Conservation (phyloP, 495 filamentous ascomycete genomes). For the Trichocladium uniseriatum region DNA sequence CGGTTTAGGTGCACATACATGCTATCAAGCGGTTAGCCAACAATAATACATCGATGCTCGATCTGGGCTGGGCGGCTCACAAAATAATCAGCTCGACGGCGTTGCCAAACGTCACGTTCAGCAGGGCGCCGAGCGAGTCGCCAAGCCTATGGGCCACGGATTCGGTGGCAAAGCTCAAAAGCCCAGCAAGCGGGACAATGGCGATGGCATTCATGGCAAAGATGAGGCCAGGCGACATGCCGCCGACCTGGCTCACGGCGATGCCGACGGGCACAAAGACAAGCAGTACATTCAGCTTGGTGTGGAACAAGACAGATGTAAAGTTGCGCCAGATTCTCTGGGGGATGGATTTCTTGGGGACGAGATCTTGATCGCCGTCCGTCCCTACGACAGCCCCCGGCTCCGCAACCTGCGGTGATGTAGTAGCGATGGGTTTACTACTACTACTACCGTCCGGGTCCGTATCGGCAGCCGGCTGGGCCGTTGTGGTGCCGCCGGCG, state of each 20-base stretch:
- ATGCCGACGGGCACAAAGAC: constrained; percentile 75
- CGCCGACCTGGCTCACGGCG: constrained; percentile 43
- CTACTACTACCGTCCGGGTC: constrained; percentile 4
- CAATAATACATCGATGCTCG: no score
- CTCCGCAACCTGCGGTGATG: constrained; percentile 4
- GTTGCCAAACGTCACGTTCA: constrained; percentile 86
- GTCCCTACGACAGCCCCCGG: not conserved
- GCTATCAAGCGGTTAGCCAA: constrained; percentile 7
- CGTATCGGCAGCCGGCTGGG: not conserved
- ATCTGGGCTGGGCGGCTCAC: constrained; percentile 3
- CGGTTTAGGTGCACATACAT: constrained; percentile 26
- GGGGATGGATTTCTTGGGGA: constrained; percentile 7
- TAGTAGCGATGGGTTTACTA: not conserved
- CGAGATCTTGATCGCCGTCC: not conserved
- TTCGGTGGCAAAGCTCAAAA: constrained; percentile 74
- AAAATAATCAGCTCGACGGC: constrained; percentile 84
- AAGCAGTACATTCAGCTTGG: constrained; percentile 68
- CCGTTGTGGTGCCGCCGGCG: not conserved
- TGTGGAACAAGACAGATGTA: constrained; percentile 49
- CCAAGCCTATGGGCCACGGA: constrained; percentile 68
- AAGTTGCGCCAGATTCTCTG: constrained; percentile 41
- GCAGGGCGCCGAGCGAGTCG: constrained; percentile 69
- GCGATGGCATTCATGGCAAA: constrained; percentile 81
- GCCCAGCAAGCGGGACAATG: constrained; percentile 72
- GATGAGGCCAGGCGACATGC: constrained; percentile 32